A percentile compares a stretch with the other conserved stretches of the same genome.
phyloP scores from a whole-genome alignment of 345 rosid genomes.

The Eucalyptus urophylla region DNA sequence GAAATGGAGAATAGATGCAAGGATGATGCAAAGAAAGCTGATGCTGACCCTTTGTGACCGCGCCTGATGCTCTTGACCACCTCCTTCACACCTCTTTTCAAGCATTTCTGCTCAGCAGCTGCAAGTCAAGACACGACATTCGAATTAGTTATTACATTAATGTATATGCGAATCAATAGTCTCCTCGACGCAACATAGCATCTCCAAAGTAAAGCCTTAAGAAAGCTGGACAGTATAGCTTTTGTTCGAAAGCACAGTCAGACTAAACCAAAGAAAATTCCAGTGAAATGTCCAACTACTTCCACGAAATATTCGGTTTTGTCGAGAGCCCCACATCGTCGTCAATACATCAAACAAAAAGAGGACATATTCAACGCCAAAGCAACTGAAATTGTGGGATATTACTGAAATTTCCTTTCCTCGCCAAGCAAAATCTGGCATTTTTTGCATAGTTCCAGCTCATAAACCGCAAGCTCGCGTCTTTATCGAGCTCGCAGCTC shows the following conservation, averaged over 20 bases:
- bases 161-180: not conserved
- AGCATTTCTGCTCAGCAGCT: slow-evolving; percentile 87
- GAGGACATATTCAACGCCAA: not conserved
- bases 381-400: not conserved
- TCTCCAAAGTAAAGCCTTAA: not conserved
- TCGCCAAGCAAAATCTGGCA: not conserved
- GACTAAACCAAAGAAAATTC: not conserved
- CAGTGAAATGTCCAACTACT: not conserved
- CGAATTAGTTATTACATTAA: not conserved
- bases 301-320: not conserved
- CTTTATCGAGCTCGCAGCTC: not conserved
- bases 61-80: slow-evolving; percentile 90
- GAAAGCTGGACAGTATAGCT: not conserved
- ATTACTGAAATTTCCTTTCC: not conserved
- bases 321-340: not conserved
- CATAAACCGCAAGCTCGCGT: not conserved
- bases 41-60: slow-evolving; percentile 71
- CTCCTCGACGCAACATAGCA: not conserved
- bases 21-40: not conserved
- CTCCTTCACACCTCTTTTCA: slow-evolving; percentile 98
- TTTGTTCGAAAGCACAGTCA: not conserved
- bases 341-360: not conserved
- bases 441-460: not conserved
- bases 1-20: not conserved
- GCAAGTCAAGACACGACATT: not conserved